Conservation (phyloP, 345 rosid species). For the Salix caprea region DNA sequence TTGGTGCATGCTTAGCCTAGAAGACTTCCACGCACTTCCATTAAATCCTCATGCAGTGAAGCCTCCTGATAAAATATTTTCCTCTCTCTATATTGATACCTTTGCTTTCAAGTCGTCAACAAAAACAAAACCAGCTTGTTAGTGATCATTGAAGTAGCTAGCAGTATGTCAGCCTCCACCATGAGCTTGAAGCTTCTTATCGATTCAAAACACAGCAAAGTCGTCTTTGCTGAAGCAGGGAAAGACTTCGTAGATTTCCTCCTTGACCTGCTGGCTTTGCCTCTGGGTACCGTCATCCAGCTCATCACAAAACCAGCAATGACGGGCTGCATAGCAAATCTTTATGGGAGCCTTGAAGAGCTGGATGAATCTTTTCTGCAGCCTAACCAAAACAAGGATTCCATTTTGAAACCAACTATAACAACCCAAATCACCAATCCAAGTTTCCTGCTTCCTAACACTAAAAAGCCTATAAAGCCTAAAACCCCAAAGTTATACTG, state of each 20-base stretch:
- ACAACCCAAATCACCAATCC: too few relatives aligned
- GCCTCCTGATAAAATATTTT: too few relatives aligned
- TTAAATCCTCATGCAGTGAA: too few relatives aligned
- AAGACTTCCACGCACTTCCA: too few relatives aligned
- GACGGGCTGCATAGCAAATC: conserved; percentile 4
- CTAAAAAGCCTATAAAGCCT: too few relatives aligned
- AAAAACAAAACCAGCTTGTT: not conserved
- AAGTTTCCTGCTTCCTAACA: too few relatives aligned
- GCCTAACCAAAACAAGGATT: too few relatives aligned
- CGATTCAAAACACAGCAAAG: not conserved
- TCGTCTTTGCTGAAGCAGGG: not conserved
- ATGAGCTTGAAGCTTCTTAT: conserved; percentile 12
- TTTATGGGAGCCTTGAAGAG: conserved; percentile 10
- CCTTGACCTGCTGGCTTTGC: not conserved
- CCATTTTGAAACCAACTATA: too few relatives aligned
- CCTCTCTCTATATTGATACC: too few relatives aligned
- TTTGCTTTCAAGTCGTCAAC: too few relatives aligned
- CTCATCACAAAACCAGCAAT: not conserved
- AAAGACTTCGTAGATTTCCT: not conserved
- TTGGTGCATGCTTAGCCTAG: too few relatives aligned
- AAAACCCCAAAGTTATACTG: not conserved
- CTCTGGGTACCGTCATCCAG: not conserved
- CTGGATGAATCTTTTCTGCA: not conserved
- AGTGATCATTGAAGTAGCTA: too few relatives aligned
- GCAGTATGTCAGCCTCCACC: not conserved